phyloP scores from a whole-genome alignment of 2,329 filamentous ascomycete species.

The Penicillium fuscoglaucum region DNA sequence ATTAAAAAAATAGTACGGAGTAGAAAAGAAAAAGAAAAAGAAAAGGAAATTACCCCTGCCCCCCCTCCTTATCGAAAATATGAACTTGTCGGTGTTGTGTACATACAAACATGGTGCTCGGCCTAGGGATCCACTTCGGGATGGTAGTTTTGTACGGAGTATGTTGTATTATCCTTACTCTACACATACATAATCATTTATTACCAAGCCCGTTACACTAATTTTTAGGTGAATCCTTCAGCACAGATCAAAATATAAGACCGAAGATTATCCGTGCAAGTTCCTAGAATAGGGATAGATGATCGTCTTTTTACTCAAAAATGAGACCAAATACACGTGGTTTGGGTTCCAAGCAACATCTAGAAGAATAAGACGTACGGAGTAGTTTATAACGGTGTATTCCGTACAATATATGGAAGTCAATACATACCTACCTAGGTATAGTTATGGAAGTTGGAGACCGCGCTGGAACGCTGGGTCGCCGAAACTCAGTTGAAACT shows the following conservation, averaged over 20 bases:
- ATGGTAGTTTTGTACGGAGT: not conserved
- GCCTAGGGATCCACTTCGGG: not conserved
- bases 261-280: not conserved
- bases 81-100: not conserved
- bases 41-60: not conserved
- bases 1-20: not conserved
- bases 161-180: too few relatives aligned
- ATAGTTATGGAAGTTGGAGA: not conserved
- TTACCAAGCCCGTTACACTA: not conserved
- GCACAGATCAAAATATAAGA: not conserved
- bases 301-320: not conserved
- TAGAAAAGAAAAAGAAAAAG: not conserved
- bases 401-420: not conserved
- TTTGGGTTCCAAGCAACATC: not conserved
- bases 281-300: not conserved
- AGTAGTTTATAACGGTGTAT: not conserved
- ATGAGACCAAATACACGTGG: not conserved
- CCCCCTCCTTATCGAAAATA: not conserved
- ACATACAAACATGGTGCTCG: not conserved
- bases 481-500: constrained; percentile 4
- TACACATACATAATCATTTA: too few relatives aligned
- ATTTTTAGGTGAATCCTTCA: not conserved
- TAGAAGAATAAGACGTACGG: not conserved
- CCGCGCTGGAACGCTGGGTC: not conserved
- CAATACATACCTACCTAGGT: too few relatives aligned